A percentile compares a stretch with the other conserved stretches of the same genome.
Conservation (phyloP, 805 yeast genomes). For the Candida lessepsii region DNA sequence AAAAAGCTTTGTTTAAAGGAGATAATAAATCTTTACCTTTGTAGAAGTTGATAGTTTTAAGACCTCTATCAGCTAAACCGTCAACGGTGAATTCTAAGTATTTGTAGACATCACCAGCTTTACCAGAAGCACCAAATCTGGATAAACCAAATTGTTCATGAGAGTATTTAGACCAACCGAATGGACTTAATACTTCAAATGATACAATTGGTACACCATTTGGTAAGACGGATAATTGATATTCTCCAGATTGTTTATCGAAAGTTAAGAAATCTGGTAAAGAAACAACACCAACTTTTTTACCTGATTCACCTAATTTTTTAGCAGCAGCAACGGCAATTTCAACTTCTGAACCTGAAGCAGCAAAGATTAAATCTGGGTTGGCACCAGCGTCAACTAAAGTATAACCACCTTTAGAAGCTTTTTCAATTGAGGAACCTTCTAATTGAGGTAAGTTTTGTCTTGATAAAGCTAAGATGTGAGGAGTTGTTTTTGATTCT, state of each 20-base stretch:
- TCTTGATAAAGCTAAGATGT: slow-evolving; percentile 76
- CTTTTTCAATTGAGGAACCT: slow-evolving; percentile 89
- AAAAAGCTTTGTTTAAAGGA: slow-evolving; percentile 79
- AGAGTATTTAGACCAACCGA: slow-evolving; percentile 92
- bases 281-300: slow-evolving; percentile 82
- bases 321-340: slow-evolving; percentile 81
- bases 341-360: slow-evolving; percentile 95
- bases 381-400: slow-evolving; percentile 50
- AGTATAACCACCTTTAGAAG: slow-evolving; percentile 92
- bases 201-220: slow-evolving; percentile 92
- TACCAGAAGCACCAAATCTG: slow-evolving; percentile 97
- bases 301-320: slow-evolving; percentile 62
- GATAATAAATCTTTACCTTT: slow-evolving; percentile 54
- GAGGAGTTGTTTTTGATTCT: slow-evolving; percentile 62
- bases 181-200: slow-evolving; percentile 87
- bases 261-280: slow-evolving; percentile 91
- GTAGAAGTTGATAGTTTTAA: slow-evolving; percentile 77
- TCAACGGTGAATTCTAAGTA: slow-evolving; percentile 88
- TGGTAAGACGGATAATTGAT: slow-evolving; percentile 85
- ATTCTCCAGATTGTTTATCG: slow-evolving; percentile 77
- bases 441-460: slow-evolving; percentile 90
- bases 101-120: slow-evolving; percentile 78
- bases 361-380: slow-evolving; percentile 69
- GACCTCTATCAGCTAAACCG: slow-evolving; percentile 85
- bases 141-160: slow-evolving; percentile 96